Evolutionary conservation across 139 green algal species (phyloP).

Genomic region (Chlorella sp.): DNA sequence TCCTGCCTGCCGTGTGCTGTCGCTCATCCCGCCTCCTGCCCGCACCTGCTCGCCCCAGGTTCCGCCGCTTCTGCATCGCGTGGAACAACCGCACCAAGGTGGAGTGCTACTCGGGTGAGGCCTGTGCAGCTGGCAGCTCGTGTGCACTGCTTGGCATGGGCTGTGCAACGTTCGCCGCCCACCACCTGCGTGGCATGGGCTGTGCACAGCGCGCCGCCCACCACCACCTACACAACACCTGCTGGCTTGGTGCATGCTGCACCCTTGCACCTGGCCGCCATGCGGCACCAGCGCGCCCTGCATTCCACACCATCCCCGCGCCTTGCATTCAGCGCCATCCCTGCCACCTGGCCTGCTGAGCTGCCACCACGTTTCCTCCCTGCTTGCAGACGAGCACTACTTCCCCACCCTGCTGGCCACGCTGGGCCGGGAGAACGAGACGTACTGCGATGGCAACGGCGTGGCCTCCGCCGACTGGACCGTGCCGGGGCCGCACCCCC

Average conservation of each 20-base stretch:
- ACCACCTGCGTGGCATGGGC: not conserved
- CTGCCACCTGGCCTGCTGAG: no score
- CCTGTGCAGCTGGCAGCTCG: no score
- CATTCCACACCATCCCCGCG: no score
- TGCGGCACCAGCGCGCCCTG: no score
- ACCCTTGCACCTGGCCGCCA: not conserved
- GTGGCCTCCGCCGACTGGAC: not conserved
- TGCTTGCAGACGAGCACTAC: conserved; percentile 28
- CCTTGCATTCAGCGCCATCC: no score
- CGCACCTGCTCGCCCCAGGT: no score
- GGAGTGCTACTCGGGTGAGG: conserved; percentile 8
- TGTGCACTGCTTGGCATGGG: no score
- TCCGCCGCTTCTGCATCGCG: not conserved
- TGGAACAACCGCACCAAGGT: not conserved
- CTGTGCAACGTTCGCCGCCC: not conserved
- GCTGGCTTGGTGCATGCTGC: no score
- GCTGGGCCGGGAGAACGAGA: conserved; percentile 14
- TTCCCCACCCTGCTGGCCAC: conserved; percentile 37
- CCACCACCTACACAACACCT: no score
- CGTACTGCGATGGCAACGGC: conserved; percentile 16
- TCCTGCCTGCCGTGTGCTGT: conserved; percentile 36
- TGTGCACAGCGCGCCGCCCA: not conserved
- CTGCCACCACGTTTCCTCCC: not conserved
- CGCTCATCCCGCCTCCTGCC: conserved; percentile 12
- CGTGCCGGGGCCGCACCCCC: not conserved